Evolutionary conservation across 495 filamentous ascomycete species (phyloP), one percentile per base, ranked within the genome.

Genomic region (Ramalina intermedia): DNA sequence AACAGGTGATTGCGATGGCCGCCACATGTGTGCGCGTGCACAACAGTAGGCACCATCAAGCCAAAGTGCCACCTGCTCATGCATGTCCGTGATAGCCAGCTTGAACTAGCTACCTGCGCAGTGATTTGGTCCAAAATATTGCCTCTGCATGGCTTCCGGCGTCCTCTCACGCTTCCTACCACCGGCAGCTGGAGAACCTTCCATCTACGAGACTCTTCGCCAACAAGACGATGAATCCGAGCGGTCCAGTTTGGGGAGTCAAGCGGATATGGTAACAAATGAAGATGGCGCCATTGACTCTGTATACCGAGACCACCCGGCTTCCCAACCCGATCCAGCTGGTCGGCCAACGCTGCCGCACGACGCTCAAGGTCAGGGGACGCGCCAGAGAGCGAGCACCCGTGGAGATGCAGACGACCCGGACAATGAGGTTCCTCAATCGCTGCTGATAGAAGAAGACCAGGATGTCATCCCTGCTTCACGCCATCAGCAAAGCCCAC

Each of bases 391-490:
- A 16, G 9, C 14, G 12, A 33, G 29, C 12, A 33, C 29, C 29
- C 5, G 29, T 2, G 35, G 37, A n/a, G 44, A 46, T n/a, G n/a
- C 81, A 14, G 81, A 86, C n/a, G 85, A 93, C 46, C 76, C 74
- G 16, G 85, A 94, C 59, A 89, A 94, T 46, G 91, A 96, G 55
- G 91, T 98, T 1, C 91, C 91, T 3, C 76, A 78, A 29, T 96
- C 90, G 13, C 71, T 98, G 43, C 64, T 96, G 24, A 77, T 96
- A 21, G 91, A 96, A 62, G 69, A 70, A 20, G 67, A 70, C 12
- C 57, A 68, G 16, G 55, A 63, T n/a, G 51, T 65, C 26, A 61
- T 65, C 23, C 64, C 69, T 23, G 60, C 66, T 17, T 47, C 68
- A 20, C 64, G 55, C 46, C 41, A 41, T 13, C 45, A 41, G 23